Evolutionary conservation across 2,329 filamentous ascomycete genomes (phyloP).

Genomic region (Coleophoma crateriformis): DNA sequence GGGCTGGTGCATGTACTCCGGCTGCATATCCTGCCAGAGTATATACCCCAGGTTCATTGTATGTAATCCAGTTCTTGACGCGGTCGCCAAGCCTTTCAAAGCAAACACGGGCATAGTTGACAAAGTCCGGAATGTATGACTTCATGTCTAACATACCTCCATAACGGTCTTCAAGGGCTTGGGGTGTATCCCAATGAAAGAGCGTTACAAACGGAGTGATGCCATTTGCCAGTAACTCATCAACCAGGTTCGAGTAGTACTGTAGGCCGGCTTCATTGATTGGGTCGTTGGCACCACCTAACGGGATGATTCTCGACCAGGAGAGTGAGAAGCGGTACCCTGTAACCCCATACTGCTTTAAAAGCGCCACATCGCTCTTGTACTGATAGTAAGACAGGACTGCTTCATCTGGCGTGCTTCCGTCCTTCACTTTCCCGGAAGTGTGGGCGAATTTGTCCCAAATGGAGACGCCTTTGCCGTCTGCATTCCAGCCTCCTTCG

Average conservation of each 20-base stretch:
- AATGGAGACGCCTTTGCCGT: slow-evolving; percentile 74
- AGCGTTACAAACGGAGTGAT: slow-evolving; percentile 78
- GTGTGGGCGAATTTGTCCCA: slow-evolving; percentile 81
- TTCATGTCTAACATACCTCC: slow-evolving; percentile 72
- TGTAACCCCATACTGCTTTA: slow-evolving; percentile 66
- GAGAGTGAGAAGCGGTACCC: slow-evolving; percentile 80
- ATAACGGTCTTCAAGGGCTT: slow-evolving; percentile 74
- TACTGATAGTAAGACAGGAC: slow-evolving; percentile 83
- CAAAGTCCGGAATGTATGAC: slow-evolving; percentile 77
- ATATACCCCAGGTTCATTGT: slow-evolving; percentile 84
- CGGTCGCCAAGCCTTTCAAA: slow-evolving; percentile 64
- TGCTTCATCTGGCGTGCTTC: slow-evolving; percentile 65
- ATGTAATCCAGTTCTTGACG: slow-evolving; percentile 83
- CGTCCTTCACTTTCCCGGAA: slow-evolving; percentile 75
- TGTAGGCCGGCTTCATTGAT: slow-evolving; percentile 72
- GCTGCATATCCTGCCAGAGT: slow-evolving; percentile 73
- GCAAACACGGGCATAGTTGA: slow-evolving; percentile 69
- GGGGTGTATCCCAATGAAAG: slow-evolving; percentile 82
- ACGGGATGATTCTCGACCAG: slow-evolving; percentile 76
- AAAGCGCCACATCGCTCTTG: slow-evolving; percentile 66
- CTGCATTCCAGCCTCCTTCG: slow-evolving; percentile 66
- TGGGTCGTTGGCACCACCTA: slow-evolving; percentile 74
- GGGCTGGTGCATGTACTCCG: slow-evolving; percentile 75
- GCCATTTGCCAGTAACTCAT: slow-evolving; percentile 68
- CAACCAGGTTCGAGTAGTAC: slow-evolving; percentile 72